Percentiles rank a stretch among this genome's conserved stretches.
Conservation (phyloP, 164 flowering plant species). For the Nymphaea thermarum region DNA sequence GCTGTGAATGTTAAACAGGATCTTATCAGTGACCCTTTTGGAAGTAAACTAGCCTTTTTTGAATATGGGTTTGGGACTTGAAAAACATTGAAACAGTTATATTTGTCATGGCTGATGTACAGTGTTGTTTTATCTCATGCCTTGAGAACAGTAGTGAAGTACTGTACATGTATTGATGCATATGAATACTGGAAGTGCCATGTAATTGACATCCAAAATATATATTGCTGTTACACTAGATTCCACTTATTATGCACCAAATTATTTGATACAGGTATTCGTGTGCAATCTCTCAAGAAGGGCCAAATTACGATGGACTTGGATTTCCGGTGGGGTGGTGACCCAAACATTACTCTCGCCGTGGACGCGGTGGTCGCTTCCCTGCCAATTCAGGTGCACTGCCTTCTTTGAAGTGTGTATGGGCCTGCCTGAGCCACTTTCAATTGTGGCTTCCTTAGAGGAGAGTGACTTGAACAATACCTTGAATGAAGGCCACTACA, state of each 20-base stretch:
- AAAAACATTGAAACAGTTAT: neutral
- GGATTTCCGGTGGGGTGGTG: conserved; percentile 98
- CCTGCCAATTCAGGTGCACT: conserved; percentile 84
- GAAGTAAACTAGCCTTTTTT: too few relatives aligned
- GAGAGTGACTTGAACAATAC: neutral
- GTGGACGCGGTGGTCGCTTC: conserved; percentile 94
- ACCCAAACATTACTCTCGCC: conserved; percentile 84
- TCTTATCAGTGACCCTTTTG: too few relatives aligned
- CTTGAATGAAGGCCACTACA: neutral
- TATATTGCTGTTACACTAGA: neutral
- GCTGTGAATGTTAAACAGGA: too few relatives aligned
- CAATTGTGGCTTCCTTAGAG: neutral
- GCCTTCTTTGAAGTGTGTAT: neutral
- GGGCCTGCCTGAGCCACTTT: neutral
- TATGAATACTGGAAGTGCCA: neutral
- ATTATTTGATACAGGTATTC: conserved; percentile 47
- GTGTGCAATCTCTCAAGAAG: conserved; percentile 86
- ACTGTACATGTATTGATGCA: neutral
- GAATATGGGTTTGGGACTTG: too few relatives aligned
- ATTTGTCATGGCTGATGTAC: neutral
- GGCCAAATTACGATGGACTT: conserved; percentile 97
- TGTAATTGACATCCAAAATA: neutral
- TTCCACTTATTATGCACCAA: neutral
- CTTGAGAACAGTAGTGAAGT: neutral
- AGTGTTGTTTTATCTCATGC: neutral